Evolutionary conservation across 2,329 filamentous ascomycete genomes (phyloP), one percentile per base, ranked within the genome.

Genomic region (Fusarium avenaceum): DNA sequence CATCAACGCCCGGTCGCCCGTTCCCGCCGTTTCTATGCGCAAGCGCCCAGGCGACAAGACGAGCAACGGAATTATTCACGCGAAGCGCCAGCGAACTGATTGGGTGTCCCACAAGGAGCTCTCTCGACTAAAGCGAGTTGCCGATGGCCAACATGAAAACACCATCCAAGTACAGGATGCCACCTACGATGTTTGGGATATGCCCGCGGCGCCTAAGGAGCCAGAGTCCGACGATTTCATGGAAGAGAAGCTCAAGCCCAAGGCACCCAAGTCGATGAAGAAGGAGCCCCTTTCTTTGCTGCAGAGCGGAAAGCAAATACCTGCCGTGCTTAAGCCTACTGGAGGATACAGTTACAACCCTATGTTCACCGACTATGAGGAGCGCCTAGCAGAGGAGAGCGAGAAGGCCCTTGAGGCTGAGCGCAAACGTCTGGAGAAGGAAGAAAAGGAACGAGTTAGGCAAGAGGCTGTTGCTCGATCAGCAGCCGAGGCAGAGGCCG

Each of bases 281-380:
- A 86, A 91, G 59, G 87, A 91, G 39, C 92, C 96, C 5, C 85
- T 97, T 53, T 93, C 94, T 5, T 86, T 98, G 30, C 87, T 92
- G n/a, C 92, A 91, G 43, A 93, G 86, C 75, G 94, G 94, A 38
- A 97, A 95, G 78, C 79, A 86, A 0, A 84, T 97, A 10, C 92
- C 93, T 2, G 90, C 94, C 4, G 91, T 99, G 1, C 85, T 86
- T 64, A 92, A 89, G 74, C 96, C 96, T 2, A 86, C 89, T 8
- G 93, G 90, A 17, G 94, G 93, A 61, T 93, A 90, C 78, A 97
- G 93, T 73, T 99, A 99, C 82, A 99, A 99, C 77, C 96, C 96
- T 0, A 83, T 88, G 7, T 96, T 96, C 72, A 86, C 89, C 67
- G 94, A 97, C 67, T 99, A 96, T 85, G 90, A 94, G 72, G 85